A percentile compares a stretch with the other conserved stretches of the same genome.
These are phyloP conservation scores for Acer negundo DNA, from an alignment of 345 rosid genomes.

Conservation along the genomic window DNA sequence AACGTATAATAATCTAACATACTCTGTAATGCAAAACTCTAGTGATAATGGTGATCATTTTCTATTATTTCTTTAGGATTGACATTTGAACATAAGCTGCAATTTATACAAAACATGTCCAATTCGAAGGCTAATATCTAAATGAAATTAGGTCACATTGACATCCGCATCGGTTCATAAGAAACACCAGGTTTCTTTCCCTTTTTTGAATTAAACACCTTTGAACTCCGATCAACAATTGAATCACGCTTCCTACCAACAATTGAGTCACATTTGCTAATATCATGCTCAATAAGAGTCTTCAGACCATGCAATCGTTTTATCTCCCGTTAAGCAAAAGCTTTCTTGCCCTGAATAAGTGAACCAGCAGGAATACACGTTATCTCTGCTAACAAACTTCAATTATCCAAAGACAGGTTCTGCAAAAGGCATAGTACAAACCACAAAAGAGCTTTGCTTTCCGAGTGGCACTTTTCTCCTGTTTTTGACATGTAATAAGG, in stretches of 20 bases:
- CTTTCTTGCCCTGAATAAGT: constrained; percentile 72
- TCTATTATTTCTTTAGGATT: too few relatives aligned
- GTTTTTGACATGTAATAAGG: constrained; percentile 72
- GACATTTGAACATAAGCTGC: too few relatives aligned
- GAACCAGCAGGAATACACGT: not conserved
- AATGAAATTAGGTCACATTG: too few relatives aligned
- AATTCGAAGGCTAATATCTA: too few relatives aligned
- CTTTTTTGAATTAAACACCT: constrained; percentile 43
- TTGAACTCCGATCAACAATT: constrained; percentile 49
- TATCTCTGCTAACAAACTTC: constrained; percentile 12
- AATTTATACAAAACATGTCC: too few relatives aligned
- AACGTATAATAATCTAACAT: too few relatives aligned
- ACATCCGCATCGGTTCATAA: too few relatives aligned
- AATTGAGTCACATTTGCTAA: constrained; percentile 72
- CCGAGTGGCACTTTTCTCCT: constrained; percentile 65
- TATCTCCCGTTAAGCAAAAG: constrained; percentile 76
- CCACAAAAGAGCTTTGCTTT: constrained; percentile 58
- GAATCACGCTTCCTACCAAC: constrained; percentile 81
- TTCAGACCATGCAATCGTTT: constrained; percentile 71
- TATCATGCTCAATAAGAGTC: constrained; percentile 79
- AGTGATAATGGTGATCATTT: too few relatives aligned
- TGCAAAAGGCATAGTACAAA: constrained; percentile 43
- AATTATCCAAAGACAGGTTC: constrained; percentile 15
- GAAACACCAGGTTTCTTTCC: constrained; percentile 31
- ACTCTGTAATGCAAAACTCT: too few relatives aligned